Percentiles rank a stretch among this genome's conserved stretches.
Conservation (phyloP, 352 stramenopile genomes). For the Peronospora destructor region DNA sequence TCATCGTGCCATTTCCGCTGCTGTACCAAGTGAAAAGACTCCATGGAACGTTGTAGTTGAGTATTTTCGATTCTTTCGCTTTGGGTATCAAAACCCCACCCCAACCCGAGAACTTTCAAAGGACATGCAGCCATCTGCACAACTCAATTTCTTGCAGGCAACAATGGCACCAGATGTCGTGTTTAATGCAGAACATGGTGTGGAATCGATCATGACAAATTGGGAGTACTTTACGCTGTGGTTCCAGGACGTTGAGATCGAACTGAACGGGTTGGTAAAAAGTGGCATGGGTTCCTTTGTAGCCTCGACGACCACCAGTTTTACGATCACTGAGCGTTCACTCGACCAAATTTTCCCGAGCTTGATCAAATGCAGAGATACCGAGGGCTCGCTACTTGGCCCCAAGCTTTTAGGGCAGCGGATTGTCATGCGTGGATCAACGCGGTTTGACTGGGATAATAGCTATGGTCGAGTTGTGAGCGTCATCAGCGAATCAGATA, state of each 20-base stretch:
- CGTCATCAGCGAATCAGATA: slow-evolving; percentile 14
- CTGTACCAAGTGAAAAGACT: slow-evolving; percentile 6
- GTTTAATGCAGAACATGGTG: slow-evolving; percentile 9
- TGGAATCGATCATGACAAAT: slow-evolving; percentile 6
- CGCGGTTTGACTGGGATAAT: slow-evolving; percentile 12
- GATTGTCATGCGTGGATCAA: slow-evolving; percentile 10
- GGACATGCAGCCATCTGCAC: not conserved
- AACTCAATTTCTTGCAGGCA: slow-evolving; percentile 8
- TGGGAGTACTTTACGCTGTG: slow-evolving; percentile 12
- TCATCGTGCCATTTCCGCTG: slow-evolving; percentile 4
- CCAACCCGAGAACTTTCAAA: not conserved
- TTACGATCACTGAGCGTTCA: slow-evolving; percentile 8
- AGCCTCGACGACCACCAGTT: not conserved
- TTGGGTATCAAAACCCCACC: slow-evolving; percentile 1
- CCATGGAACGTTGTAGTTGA: slow-evolving; percentile 19
- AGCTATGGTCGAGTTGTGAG: slow-evolving; percentile 6
- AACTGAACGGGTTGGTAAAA: slow-evolving; percentile 7
- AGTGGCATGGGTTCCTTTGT: not conserved
- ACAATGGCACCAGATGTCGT: slow-evolving; percentile 9
- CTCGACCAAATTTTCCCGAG: slow-evolving; percentile 8
- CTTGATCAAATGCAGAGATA: not conserved
- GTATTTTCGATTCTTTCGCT: slow-evolving; percentile 23
- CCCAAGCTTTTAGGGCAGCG: slow-evolving; percentile 10
- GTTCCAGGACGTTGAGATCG: slow-evolving; percentile 11
- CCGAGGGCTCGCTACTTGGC: not conserved